These are phyloP conservation scores for Dictyostelium citrinum DNA, from an alignment of 78 protist species.

Conservation along the genomic window DNA sequence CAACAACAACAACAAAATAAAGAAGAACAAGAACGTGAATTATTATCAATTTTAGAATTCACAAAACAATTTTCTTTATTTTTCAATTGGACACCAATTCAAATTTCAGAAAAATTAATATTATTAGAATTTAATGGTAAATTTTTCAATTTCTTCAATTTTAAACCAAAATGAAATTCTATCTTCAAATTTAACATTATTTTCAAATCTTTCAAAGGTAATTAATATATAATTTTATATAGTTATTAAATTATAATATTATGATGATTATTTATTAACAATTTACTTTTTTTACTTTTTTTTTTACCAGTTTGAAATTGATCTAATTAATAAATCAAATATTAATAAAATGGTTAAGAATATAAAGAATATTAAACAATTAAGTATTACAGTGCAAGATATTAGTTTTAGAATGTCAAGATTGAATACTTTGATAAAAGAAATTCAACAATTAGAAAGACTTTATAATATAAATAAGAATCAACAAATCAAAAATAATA, in stretches of 20 bases:
- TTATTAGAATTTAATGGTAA: neutral
- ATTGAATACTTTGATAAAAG: neutral
- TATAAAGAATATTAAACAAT: neutral
- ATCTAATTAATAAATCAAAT: neutral
- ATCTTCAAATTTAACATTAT: neutral
- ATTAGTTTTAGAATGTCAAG: neutral
- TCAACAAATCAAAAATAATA: neutral
- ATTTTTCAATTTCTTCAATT: neutral
- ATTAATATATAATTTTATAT: neutral
- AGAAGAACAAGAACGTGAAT: neutral
- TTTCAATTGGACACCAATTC: slow-evolving; percentile 19
- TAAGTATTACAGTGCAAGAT: neutral
- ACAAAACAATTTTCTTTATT: neutral
- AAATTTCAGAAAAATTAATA: neutral
- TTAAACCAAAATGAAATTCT: neutral
- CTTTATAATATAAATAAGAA: slow-evolving; percentile 10
- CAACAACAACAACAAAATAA: neutral
- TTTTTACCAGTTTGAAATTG: neutral
- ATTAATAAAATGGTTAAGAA: neutral
- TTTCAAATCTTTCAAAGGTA: slow-evolving; percentile 1
- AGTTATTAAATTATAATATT: no score
- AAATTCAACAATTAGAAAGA: slow-evolving; percentile 43
- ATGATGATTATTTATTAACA: neutral
- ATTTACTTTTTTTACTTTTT: neutral
- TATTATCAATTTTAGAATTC: neutral